Evolutionary conservation across 768 basidiomycete species (phyloP).

Genomic region (Tricholoma sp.): DNA sequence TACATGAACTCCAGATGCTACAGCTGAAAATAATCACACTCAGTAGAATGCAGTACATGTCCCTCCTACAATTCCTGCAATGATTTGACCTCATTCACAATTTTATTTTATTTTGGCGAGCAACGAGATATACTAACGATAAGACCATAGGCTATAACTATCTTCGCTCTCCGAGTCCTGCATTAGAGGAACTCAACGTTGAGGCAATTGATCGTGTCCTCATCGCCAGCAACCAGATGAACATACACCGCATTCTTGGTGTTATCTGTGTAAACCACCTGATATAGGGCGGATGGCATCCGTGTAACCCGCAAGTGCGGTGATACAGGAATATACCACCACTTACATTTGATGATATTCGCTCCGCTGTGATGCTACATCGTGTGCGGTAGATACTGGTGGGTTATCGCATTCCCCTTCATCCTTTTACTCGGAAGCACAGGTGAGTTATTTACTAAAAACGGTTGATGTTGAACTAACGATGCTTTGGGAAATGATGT

Average conservation of each 20-base stretch:
- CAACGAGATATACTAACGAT: conserved; percentile 41
- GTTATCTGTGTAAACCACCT: conserved; percentile 41
- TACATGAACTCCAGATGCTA: too few species aligned
- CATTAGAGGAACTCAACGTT: conserved; percentile 61
- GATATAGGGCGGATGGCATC: conserved; percentile 59
- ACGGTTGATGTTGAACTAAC: not conserved
- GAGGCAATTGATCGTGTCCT: conserved; percentile 51
- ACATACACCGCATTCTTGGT: conserved; percentile 49
- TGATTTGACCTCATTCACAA: not conserved
- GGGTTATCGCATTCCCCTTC: conserved; percentile 21
- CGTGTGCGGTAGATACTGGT: conserved; percentile 23
- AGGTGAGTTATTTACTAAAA: conserved; percentile 14
- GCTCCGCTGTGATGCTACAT: conserved; percentile 16
- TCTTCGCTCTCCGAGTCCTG: conserved; percentile 56
- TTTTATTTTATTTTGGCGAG: conserved; percentile 27
- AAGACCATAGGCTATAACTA: conserved; percentile 64
- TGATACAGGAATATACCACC: not conserved
- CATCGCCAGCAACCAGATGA: conserved; percentile 29
- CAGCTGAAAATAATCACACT: not conserved
- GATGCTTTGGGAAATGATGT: not conserved
- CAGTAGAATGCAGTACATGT: conserved; percentile 54
- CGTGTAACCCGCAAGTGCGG: conserved; percentile 29
- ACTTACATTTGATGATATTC: conserved; percentile 23
- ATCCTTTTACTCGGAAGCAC: conserved; percentile 25
- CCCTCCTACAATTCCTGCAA: conserved; percentile 38